Conservation (phyloP, 805 yeast species). For the Wickerhamiella shivajii region DNA sequence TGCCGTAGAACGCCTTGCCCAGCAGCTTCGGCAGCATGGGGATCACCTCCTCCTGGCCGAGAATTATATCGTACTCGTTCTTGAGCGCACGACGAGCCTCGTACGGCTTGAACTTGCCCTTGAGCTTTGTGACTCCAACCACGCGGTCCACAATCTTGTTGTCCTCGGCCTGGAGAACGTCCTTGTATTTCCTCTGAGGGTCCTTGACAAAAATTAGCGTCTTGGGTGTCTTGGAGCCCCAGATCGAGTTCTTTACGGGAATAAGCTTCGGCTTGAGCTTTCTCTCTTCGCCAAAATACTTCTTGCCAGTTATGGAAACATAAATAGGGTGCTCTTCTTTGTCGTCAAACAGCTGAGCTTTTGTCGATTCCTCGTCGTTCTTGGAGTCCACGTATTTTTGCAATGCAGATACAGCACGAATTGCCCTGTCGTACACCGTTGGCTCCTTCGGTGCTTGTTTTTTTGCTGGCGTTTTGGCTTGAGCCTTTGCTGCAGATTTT, state of each 20-base stretch:
- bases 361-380: slow-evolving; percentile 24
- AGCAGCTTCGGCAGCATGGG: slow-evolving; percentile 68
- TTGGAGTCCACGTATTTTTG: slow-evolving; percentile 37
- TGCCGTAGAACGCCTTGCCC: slow-evolving; percentile 62
- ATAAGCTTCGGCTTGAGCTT: slow-evolving; percentile 30
- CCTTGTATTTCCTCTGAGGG: slow-evolving; percentile 31
- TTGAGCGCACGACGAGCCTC: slow-evolving; percentile 73
- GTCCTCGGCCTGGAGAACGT: slow-evolving; percentile 20
- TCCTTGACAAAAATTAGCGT: slow-evolving; percentile 63
- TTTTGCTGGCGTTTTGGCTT: slow-evolving; percentile 2
- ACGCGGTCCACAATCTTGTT: slow-evolving; percentile 30
- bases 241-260: slow-evolving; percentile 32
- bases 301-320: slow-evolving; percentile 50
- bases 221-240: slow-evolving; percentile 31
- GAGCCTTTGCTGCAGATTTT: slow-evolving; percentile 1
- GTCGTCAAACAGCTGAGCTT: slow-evolving; percentile 41
- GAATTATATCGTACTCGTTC: slow-evolving; percentile 54
- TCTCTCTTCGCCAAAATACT: slow-evolving; percentile 45
- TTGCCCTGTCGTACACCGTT: slow-evolving; percentile 20
- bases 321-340: slow-evolving; percentile 41
- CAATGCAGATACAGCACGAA: slow-evolving; percentile 38
- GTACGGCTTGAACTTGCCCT: slow-evolving; percentile 67
- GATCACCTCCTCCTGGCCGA: slow-evolving; percentile 72
- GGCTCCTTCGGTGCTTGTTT: slow-evolving; percentile 6
- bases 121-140: slow-evolving; percentile 58